Conservation (phyloP, 345 rosid species). For the Fremontodendron californicum region DNA sequence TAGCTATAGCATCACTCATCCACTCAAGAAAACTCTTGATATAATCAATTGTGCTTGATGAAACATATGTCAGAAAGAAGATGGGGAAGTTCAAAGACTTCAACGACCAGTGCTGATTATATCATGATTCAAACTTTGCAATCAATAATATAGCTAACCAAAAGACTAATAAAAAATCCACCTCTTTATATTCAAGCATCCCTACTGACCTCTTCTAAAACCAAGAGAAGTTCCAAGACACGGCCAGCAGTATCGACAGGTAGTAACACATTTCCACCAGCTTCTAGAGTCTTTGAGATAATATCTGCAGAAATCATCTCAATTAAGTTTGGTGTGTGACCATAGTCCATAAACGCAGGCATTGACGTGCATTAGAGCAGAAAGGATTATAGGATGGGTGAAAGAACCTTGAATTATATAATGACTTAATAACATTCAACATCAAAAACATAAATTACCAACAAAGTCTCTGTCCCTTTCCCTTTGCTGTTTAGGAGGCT, state of each 20-base stretch:
- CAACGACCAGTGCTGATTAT: constrained; percentile 65
- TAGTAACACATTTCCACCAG: constrained; percentile 83
- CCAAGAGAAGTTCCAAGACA: constrained; percentile 83
- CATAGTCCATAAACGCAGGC: neutral
- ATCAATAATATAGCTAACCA: neutral
- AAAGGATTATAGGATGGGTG: neutral
- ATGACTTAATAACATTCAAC: neutral
- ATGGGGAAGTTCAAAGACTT: constrained; percentile 68
- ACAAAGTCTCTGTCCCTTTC: constrained; percentile 84
- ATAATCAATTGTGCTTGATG: constrained; percentile 94
- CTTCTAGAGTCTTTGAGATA: constrained; percentile 67
- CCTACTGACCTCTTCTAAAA: constrained; percentile 76
- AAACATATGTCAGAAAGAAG: constrained; percentile 80
- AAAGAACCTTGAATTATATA: neutral
- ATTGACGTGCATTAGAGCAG: constrained; percentile 5
- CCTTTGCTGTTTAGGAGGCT: constrained; percentile 74
- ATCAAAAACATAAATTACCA: constrained; percentile 34
- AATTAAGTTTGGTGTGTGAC: neutral
- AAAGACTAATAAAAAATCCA: neutral
- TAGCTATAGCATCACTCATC: constrained; percentile 98
- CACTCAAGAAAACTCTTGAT: constrained; percentile 98
- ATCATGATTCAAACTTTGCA: constrained; percentile 24
- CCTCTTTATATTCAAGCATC: neutral
- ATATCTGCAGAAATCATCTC: constrained; percentile 28
- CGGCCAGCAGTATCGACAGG: constrained; percentile 94